Evolutionary conservation across 2,329 filamentous ascomycete species (phyloP).

Genomic region (Arthrobotrys megalospora): DNA sequence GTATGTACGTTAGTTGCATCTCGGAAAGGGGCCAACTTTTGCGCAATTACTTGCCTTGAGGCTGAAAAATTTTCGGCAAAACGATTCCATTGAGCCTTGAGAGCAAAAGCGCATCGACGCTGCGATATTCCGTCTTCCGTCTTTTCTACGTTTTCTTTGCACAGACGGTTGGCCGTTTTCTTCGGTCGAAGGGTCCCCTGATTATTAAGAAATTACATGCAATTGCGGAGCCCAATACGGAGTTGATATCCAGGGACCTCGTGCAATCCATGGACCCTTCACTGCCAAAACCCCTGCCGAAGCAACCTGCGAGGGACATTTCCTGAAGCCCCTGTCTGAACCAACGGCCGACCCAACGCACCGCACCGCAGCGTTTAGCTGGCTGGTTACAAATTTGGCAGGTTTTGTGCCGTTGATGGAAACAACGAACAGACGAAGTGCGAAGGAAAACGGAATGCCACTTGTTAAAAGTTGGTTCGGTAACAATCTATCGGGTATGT

Average conservation of each 20-base stretch:
- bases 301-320: constrained; percentile 35
- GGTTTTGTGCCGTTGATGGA: not conserved
- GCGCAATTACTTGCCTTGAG: constrained; percentile 46
- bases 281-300: constrained; percentile 34
- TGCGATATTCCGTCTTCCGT: constrained; percentile 25
- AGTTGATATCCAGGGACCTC: constrained; percentile 38
- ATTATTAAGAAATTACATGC: constrained; percentile 52
- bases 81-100: constrained; percentile 32
- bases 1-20: constrained; percentile 16
- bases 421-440: constrained; percentile 1
- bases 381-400: constrained; percentile 9
- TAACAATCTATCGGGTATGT: constrained; percentile 6
- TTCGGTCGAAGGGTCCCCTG: constrained; percentile 40
- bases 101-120: constrained; percentile 43
- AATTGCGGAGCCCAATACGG: constrained; percentile 46
- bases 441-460: constrained; percentile 16
- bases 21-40: constrained; percentile 51
- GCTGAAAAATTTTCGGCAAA: constrained; percentile 38
- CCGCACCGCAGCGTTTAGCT: constrained; percentile 22
- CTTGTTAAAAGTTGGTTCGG: not conserved
- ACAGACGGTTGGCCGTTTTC: constrained; percentile 9
- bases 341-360: not conserved
- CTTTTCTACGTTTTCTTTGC: constrained; percentile 19
- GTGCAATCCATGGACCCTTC: constrained; percentile 39
- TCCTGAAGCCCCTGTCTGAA: constrained; percentile 35